These are phyloP conservation scores for Hyphodiscus hymeniophilus DNA, from an alignment of 495 filamentous ascomycete species.

Conservation along the genomic window DNA sequence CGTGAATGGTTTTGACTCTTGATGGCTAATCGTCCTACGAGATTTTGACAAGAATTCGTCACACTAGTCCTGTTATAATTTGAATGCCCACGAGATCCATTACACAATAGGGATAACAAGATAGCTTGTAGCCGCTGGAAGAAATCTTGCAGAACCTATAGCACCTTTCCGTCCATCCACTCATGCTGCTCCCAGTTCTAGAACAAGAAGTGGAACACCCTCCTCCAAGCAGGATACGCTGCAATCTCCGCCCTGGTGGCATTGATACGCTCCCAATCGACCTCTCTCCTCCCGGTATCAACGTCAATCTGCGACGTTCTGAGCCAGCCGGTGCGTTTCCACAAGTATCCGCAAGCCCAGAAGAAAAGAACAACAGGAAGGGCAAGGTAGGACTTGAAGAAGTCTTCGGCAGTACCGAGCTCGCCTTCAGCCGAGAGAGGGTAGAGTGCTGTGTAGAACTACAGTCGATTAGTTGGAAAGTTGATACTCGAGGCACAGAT, in stretches of 20 bases:
- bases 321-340: slow-evolving; percentile 55
- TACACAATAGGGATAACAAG: too few species aligned
- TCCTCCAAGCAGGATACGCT: slow-evolving; percentile 40
- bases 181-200: too few species aligned
- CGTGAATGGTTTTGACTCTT: too few species aligned
- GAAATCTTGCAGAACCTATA: too few species aligned
- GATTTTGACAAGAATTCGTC: too few species aligned
- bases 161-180: too few species aligned
- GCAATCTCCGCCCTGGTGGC: slow-evolving; percentile 36
- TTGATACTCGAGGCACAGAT: slow-evolving; percentile 27
- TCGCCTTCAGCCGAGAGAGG: slow-evolving; percentile 28
- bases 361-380: slow-evolving; percentile 48
- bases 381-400: slow-evolving; percentile 59
- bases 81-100: too few species aligned
- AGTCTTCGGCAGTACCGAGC: slow-evolving; percentile 39
- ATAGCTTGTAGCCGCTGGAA: too few species aligned
- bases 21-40: too few species aligned
- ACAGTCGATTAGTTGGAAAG: too few species aligned
- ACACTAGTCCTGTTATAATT: too few species aligned
- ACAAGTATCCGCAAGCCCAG: slow-evolving; percentile 44
- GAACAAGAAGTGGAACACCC: slow-evolving; percentile 37
- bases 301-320: slow-evolving; percentile 50
- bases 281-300: slow-evolving; percentile 49
- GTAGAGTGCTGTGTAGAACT: slow-evolving; percentile 45
- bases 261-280: slow-evolving; percentile 49